phyloP scores from a whole-genome alignment of 1,284 basidiomycete genomes.

The Golubevia pallescens region DNA sequence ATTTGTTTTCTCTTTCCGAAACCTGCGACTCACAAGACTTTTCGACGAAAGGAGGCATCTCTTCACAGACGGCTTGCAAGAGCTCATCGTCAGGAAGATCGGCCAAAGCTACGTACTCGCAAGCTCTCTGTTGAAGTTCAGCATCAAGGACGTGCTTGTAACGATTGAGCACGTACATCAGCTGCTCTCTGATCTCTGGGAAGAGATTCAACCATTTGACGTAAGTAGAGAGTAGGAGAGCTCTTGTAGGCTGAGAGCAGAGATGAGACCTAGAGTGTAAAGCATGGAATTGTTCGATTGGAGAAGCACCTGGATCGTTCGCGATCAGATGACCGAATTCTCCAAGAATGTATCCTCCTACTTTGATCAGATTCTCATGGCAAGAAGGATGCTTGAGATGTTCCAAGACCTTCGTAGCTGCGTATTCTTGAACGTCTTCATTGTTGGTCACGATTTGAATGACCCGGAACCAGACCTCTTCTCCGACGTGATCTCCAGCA shows the following conservation, averaged over 20 bases:
- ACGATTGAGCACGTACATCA: slow-evolving; percentile 50
- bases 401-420: slow-evolving; percentile 45
- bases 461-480: slow-evolving; percentile 57
- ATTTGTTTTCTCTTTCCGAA: too few species aligned
- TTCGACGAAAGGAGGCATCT: slow-evolving; percentile 58
- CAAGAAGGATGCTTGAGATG: slow-evolving; percentile 47
- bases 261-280: slow-evolving; percentile 53
- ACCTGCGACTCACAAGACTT: slow-evolving; percentile 21
- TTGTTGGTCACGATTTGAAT: slow-evolving; percentile 58
- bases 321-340: slow-evolving; percentile 59
- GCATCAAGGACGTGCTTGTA: slow-evolving; percentile 51
- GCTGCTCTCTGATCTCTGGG: slow-evolving; percentile 53
- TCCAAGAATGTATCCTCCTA: slow-evolving; percentile 57
- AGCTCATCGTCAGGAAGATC: slow-evolving; percentile 44
- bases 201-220: slow-evolving; percentile 62
- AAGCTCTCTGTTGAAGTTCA: slow-evolving; percentile 61
- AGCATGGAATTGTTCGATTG: slow-evolving; percentile 58
- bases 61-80: slow-evolving; percentile 52
- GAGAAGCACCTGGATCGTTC: slow-evolving; percentile 42
- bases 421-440: slow-evolving; percentile 59
- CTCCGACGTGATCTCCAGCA: slow-evolving; percentile 55
- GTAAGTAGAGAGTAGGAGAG: slow-evolving; percentile 57
- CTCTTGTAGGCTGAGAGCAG: slow-evolving; percentile 52
- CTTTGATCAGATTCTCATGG: slow-evolving; percentile 60
- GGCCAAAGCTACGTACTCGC: slow-evolving; percentile 57